phyloP scores from a whole-genome alignment of 371 early-diverging fungal genomes.

The Rhizopus microsporus region DNA sequence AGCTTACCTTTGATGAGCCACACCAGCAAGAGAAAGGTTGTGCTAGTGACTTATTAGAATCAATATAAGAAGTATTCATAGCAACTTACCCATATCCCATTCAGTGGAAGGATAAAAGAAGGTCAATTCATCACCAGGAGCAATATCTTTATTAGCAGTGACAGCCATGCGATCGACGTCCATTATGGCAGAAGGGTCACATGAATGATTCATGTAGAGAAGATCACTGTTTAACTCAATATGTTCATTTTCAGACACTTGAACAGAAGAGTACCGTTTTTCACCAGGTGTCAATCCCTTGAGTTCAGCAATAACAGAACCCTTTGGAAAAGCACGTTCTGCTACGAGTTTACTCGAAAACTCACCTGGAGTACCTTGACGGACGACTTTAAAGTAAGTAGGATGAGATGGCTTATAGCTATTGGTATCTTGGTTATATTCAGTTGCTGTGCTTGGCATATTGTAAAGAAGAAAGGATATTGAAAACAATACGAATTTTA shows the following conservation, averaged over 20 bases:
- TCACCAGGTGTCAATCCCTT: conserved; percentile 55
- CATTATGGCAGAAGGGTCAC: conserved; percentile 61
- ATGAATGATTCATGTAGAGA: conserved; percentile 55
- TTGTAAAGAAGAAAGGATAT: not conserved
- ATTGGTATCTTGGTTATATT: conserved; percentile 5
- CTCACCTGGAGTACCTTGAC: conserved; percentile 52
- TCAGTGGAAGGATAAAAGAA: conserved; percentile 87
- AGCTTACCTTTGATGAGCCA: conserved; percentile 48
- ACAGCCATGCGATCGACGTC: conserved; percentile 55
- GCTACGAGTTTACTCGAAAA: conserved; percentile 60
- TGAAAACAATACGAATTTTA: not conserved
- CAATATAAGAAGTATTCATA: not conserved
- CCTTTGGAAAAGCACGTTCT: conserved; percentile 49
- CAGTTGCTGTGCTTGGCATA: conserved; percentile 21
- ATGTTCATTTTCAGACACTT: conserved; percentile 60
- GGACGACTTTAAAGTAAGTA: conserved; percentile 51
- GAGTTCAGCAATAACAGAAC: conserved; percentile 55
- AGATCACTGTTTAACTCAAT: conserved; percentile 74
- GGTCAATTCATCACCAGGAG: conserved; percentile 68
- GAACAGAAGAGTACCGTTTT: conserved; percentile 68
- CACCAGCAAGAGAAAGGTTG: conserved; percentile 89
- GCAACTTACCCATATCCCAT: conserved; percentile 75
- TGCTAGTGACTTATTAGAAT: conserved; percentile 23
- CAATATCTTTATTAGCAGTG: conserved; percentile 58
- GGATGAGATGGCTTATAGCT: conserved; percentile 47